A percentile compares a stretch with the other conserved stretches of the same genome.
Conservation (phyloP, 2,329 filamentous ascomycete genomes). For the Botrytis sinoallii region DNA sequence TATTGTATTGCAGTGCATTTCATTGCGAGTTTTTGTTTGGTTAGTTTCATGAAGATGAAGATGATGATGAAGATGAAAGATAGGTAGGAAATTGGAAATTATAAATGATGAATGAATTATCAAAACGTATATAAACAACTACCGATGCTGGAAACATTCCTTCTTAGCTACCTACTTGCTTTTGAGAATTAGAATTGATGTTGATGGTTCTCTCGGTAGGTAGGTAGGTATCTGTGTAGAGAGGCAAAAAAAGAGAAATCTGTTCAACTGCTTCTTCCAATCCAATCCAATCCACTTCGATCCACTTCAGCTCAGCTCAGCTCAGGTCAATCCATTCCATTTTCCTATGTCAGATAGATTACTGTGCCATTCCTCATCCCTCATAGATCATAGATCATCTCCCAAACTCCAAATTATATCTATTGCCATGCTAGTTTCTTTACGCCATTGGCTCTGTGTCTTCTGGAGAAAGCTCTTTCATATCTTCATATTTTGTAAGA, state of each 20-base stretch:
- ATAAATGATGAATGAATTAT: not conserved
- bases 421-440: too few relatives aligned
- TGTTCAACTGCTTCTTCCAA: not conserved
- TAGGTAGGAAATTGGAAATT: not conserved
- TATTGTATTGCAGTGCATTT: too few relatives aligned
- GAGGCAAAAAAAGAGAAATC: not conserved
- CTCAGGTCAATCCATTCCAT: too few relatives aligned
- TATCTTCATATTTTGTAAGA: not conserved
- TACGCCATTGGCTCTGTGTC: too few relatives aligned
- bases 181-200: not conserved
- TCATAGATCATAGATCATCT: too few relatives aligned
- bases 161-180: not conserved
- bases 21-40: not conserved
- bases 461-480: too few relatives aligned
- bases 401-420: too few relatives aligned
- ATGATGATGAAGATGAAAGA: not conserved
- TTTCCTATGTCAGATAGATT: not conserved
- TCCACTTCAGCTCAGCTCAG: too few relatives aligned
- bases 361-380: not conserved
- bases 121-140: not conserved
- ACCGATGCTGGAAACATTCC: not conserved
- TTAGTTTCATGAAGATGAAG: not conserved
- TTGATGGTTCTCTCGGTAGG: not conserved
- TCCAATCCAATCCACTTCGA: too few relatives aligned
- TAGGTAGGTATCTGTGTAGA: too few relatives aligned